Evolutionary conservation across 495 filamentous ascomycete genomes (phyloP), one percentile per base, ranked within the genome.

Genomic region (Aspergillus sclerotioniger): DNA sequence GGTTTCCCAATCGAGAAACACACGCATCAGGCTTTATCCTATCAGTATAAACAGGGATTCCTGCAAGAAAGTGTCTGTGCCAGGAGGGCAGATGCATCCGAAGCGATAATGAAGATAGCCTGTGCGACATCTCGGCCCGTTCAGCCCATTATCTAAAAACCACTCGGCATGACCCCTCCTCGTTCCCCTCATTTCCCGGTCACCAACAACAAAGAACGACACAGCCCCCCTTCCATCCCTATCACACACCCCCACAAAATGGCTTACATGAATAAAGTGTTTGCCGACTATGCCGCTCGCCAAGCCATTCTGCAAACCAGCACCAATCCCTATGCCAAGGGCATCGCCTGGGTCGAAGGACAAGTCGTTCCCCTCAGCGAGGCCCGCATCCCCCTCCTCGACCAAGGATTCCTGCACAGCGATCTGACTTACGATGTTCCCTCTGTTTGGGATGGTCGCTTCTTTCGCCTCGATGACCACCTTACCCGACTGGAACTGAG

Each of bases 391-490:
- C 74, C 74, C 0, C 58, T 76, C 3, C 51, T 73, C 0, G 74
- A 76, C 54, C 67, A 76, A 60, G 74, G 74, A 31, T 76, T 76
- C 56, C 58, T 75, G 53, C 74, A 72, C 59, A 69, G 72, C 62
- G 74, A 76, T 32, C 54, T 76, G 28, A 73, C 71, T 20, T 76
- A 76, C 54, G 74, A 76, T 47, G 74, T 76, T 3, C 74, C 74
- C 5, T 64, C 71, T 0, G 67, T 76, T 29, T 75, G 74, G 74
- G 69, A 75, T 49, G 72, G 74, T 9, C 69, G 74, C 8, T 67
- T 67, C 59, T 72, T 74, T 60, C 71, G 70, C 0, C 67, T 74
- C 7, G 68, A 74, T 41, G 71, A 74, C 59, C 74, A 76, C 54
- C 54, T 76, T 28, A 44, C 28, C 19, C 72, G 74, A 9, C 51